A percentile compares a stretch with the other conserved stretches of the same genome.
phyloP scores from a whole-genome alignment of 805 yeast genomes.

The Metschnikowia arizonensis region DNA sequence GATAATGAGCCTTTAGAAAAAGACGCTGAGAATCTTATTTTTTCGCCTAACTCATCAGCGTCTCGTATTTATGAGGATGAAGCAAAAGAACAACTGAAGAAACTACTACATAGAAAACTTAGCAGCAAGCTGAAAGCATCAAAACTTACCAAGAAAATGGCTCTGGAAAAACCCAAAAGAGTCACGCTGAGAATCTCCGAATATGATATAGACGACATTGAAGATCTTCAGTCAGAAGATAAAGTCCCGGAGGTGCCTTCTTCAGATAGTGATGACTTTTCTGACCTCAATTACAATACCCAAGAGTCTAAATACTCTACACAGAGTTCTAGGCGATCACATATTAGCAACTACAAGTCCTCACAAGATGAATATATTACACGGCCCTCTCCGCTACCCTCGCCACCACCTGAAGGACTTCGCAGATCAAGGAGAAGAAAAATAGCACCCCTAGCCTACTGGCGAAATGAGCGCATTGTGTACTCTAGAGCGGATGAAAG shows the following conservation, averaged over 20 bases:
- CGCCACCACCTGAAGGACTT: conserved; percentile 45
- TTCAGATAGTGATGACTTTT: conserved; percentile 4
- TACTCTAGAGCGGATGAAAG: conserved; percentile 42
- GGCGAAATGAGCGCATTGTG: conserved; percentile 77
- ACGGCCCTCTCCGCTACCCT: conserved; percentile 35
- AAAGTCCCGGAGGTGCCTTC: neutral
- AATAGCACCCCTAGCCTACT: conserved; percentile 70
- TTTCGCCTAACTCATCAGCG: neutral
- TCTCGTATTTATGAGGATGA: neutral
- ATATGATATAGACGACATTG: neutral
- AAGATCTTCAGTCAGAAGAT: neutral
- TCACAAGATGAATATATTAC: conserved; percentile 11
- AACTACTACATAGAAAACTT: neutral
- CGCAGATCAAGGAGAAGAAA: conserved; percentile 65
- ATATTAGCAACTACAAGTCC: neutral
- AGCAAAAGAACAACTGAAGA: neutral
- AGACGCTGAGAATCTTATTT: neutral
- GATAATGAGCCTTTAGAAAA: neutral
- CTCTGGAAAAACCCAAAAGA: neutral
- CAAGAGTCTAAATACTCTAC: conserved; percentile 4
- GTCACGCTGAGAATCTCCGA: neutral
- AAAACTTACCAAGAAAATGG: conserved; percentile 2
- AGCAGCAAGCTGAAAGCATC: neutral
- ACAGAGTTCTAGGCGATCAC: conserved; percentile 1
- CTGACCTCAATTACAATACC: conserved; percentile 2